phyloP scores from a whole-genome alignment of 2,329 filamentous ascomycete genomes.

The Alternaria longipes region DNA sequence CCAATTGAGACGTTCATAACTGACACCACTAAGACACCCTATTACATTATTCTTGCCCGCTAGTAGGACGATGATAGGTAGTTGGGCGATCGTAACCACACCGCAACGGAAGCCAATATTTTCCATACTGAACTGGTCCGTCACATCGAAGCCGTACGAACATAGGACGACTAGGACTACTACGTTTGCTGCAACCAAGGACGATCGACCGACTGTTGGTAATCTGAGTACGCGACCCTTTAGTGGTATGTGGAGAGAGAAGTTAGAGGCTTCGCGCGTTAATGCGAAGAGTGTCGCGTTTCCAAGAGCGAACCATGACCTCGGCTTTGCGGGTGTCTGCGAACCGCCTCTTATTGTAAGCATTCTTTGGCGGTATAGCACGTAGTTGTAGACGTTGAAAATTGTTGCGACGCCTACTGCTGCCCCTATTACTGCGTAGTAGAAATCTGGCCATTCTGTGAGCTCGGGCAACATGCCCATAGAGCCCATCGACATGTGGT shows the following conservation, averaged over 20 bases:
- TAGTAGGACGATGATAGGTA: slow-evolving; percentile 66
- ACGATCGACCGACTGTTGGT: slow-evolving; percentile 51
- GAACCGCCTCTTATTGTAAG: slow-evolving; percentile 52
- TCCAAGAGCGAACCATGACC: slow-evolving; percentile 55
- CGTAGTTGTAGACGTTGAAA: slow-evolving; percentile 58
- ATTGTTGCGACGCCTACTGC: slow-evolving; percentile 56
- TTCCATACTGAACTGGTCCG: slow-evolving; percentile 62
- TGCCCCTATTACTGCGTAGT: slow-evolving; percentile 62
- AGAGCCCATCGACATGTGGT: slow-evolving; percentile 44
- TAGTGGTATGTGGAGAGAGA: slow-evolving; percentile 51
- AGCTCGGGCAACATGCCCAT: slow-evolving; percentile 59
- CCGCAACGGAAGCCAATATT: slow-evolving; percentile 65
- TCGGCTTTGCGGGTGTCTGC: slow-evolving; percentile 63
- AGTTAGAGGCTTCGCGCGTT: slow-evolving; percentile 63
- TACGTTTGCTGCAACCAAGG: slow-evolving; percentile 58
- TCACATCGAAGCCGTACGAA: slow-evolving; percentile 64
- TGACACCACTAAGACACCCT: slow-evolving; percentile 68
- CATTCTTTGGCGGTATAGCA: slow-evolving; percentile 63
- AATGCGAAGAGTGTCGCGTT: slow-evolving; percentile 65
- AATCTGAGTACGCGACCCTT: slow-evolving; percentile 50
- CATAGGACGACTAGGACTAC: slow-evolving; percentile 63
- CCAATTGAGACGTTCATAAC: slow-evolving; percentile 77
- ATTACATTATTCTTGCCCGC: slow-evolving; percentile 67
- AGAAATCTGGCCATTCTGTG: slow-evolving; percentile 61
- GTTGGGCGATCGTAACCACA: slow-evolving; percentile 62